Evolutionary conservation across 106 monocot species (phyloP).

Genomic region (Agapanthus africanus): DNA sequence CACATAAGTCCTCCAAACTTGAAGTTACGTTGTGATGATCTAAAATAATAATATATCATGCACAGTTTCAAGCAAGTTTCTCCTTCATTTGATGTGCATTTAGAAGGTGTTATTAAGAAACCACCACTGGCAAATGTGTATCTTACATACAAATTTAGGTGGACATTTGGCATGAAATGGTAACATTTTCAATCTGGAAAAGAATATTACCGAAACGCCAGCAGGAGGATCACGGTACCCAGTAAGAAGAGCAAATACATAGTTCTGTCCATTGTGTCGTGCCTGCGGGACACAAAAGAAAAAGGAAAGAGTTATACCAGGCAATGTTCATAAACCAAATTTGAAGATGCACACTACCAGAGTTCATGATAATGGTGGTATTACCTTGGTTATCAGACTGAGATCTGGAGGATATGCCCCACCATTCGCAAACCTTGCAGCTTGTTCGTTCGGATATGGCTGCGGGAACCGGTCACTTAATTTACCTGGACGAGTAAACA

Average conservation of each 20-base stretch:
- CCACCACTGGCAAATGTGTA: neutral
- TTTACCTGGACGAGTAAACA: conserved; percentile 68
- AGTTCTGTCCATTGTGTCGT: conserved; percentile 87
- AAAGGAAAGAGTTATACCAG: neutral
- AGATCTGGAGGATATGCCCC: conserved; percentile 72
- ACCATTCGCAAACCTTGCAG: conserved; percentile 66
- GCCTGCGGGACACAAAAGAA: conserved; percentile 38
- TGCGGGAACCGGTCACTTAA: conserved; percentile 62
- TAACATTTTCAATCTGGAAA: conserved; percentile 6
- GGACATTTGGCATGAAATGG: no score
- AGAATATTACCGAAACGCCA: conserved; percentile 63
- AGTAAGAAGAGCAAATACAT: conserved; percentile 91
- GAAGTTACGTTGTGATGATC: neutral
- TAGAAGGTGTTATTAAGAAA: neutral
- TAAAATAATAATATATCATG: neutral
- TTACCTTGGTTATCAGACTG: conserved; percentile 60
- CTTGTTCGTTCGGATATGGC: conserved; percentile 66
- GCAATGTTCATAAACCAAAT: no score
- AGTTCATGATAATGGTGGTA: neutral
- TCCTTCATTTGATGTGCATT: neutral
- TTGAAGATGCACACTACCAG: no score
- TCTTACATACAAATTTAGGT: neutral
- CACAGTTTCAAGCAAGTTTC: neutral
- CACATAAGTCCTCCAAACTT: neutral
- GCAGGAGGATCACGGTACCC: conserved; percentile 98